Conservation (phyloP, 1,284 basidiomycete species). For the Malassezia vespertilionis region DNA sequence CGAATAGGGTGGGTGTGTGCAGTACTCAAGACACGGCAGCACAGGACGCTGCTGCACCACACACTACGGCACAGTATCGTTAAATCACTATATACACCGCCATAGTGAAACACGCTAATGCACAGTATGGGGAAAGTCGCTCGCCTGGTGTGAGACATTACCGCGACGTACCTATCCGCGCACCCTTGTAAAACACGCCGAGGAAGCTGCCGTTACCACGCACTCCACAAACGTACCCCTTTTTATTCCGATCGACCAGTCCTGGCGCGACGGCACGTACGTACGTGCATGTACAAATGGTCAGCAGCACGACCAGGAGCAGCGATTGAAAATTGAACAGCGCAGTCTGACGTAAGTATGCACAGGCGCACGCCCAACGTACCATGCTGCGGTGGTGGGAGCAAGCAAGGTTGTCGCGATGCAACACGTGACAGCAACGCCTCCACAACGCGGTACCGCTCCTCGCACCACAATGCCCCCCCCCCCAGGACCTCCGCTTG, state of each 20-base stretch:
- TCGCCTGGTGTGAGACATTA: conserved; percentile 26
- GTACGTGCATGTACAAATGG: conserved; percentile 96
- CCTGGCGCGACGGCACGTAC: conserved; percentile 76
- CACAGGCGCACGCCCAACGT: too few species aligned
- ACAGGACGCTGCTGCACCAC: too few species aligned
- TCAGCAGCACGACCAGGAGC: conserved; percentile 77
- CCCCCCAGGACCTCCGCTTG: conserved; percentile 23
- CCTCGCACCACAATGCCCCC: neutral
- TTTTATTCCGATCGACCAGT: conserved; percentile 82
- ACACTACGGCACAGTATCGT: too few species aligned
- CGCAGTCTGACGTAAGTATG: conserved; percentile 72
- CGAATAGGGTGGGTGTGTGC: too few species aligned
- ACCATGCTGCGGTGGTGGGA: too few species aligned
- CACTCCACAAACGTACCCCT: conserved; percentile 55
- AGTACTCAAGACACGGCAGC: too few species aligned
- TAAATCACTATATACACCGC: conserved; percentile 26
- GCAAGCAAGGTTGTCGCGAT: too few species aligned
- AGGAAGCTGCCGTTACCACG: conserved; percentile 22
- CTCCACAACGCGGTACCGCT: too few species aligned
- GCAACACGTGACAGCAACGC: too few species aligned
- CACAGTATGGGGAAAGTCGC: conserved; percentile 43
- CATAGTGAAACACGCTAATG: conserved; percentile 44
- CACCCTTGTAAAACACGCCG: conserved; percentile 42
- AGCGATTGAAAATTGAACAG: conserved; percentile 96
- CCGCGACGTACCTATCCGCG: conserved; percentile 36